phyloP scores from a whole-genome alignment of 2,329 filamentous ascomycete genomes.

The Rachicladosporium sp. region DNA sequence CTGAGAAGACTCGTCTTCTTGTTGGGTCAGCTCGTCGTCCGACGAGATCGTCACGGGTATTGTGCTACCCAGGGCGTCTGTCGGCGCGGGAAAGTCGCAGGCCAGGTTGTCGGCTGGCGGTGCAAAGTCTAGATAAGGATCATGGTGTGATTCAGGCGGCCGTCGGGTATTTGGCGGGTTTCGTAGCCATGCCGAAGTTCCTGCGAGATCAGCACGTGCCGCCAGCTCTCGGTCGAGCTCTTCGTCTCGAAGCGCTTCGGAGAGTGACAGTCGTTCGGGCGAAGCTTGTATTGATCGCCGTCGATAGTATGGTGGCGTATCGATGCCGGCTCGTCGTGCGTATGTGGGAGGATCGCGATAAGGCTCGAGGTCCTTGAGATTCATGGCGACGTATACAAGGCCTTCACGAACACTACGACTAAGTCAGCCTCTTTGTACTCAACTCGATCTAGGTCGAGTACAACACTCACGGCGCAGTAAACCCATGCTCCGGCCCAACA shows the following conservation, averaged over 20 bases:
- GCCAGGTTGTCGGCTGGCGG: no score
- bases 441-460: not conserved
- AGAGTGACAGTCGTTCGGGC: slow-evolving; percentile 18
- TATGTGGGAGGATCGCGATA: slow-evolving; percentile 20
- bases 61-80: no score
- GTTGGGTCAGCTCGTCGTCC: slow-evolving; percentile 1
- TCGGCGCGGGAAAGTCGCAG: no score
- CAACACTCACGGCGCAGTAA: slow-evolving; percentile 69
- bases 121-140: no score
- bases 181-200: no score
- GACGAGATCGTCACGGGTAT: no score
- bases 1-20: slow-evolving; percentile 19
- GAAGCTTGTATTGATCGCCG: slow-evolving; percentile 11
- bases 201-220: no score
- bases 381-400: slow-evolving; percentile 84
- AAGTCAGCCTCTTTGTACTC: slow-evolving; percentile 1
- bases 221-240: not conserved
- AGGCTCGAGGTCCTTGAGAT: slow-evolving; percentile 58
- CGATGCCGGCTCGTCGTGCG: slow-evolving; percentile 13
- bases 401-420: slow-evolving; percentile 66
- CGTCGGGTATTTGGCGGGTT: no score
- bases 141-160: no score
- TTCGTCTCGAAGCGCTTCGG: slow-evolving; percentile 19
- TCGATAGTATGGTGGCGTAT: slow-evolving; percentile 15
- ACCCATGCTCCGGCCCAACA: slow-evolving; percentile 68